A percentile compares a stretch with the other conserved stretches of the same genome.
Conservation (phyloP, 2,329 filamentous ascomycete genomes). For the Coniochaeta hoffmannii region DNA sequence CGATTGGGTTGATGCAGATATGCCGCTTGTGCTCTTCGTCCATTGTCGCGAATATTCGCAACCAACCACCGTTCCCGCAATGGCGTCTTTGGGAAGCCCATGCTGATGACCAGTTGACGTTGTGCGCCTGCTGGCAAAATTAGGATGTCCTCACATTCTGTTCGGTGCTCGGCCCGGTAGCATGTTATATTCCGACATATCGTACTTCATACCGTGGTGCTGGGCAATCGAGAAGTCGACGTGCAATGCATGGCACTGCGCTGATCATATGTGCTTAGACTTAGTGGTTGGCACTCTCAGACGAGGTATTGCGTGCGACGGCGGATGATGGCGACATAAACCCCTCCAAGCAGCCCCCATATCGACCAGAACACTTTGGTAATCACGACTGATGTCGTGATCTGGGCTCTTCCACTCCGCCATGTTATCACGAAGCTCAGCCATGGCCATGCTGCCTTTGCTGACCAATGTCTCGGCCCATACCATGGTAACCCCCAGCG, state of each 20-base stretch:
- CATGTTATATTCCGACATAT: too few relatives aligned
- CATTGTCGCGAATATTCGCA: not conserved
- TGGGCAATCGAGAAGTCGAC: too few relatives aligned
- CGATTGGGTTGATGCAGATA: not conserved
- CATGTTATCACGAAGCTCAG: not conserved
- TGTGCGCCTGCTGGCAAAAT: not conserved
- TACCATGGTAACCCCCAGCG: not conserved
- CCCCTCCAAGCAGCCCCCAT: not conserved
- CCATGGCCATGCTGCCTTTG: not conserved
- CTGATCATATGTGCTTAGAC: not conserved
- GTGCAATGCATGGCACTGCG: not conserved
- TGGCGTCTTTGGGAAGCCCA: not conserved
- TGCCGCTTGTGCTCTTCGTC: not conserved
- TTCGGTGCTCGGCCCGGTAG: too few relatives aligned
- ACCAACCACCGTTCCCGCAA: not conserved
- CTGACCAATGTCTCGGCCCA: not conserved
- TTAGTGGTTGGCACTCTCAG: not conserved
- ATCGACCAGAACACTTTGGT: not conserved
- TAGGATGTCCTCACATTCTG: too few relatives aligned
- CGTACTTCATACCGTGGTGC: too few relatives aligned
- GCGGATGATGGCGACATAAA: not conserved
- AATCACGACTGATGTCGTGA: not conserved
- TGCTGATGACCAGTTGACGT: not conserved
- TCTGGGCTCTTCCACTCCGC: not conserved
- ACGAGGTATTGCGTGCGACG: not conserved